A percentile compares a stretch with the other conserved stretches of the same genome.
Evolutionary conservation across 805 yeast genomes (phyloP).

Genomic region (Starmerella kuoi): DNA sequence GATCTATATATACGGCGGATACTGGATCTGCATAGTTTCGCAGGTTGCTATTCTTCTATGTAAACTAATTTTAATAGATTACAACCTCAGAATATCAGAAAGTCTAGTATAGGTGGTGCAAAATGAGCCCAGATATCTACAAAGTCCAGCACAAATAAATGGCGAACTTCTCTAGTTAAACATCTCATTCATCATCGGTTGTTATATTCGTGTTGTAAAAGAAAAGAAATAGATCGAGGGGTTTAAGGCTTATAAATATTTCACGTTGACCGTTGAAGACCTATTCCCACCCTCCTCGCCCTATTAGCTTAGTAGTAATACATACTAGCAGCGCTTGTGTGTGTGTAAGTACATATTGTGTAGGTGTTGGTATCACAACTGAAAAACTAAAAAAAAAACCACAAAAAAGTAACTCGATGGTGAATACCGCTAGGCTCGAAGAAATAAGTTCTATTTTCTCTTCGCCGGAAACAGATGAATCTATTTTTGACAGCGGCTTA

Average conservation of each 20-base stretch:
- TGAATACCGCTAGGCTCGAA: not conserved
- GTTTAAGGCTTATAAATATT: too few relatives aligned
- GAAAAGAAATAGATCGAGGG: conserved; percentile 3
- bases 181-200: conserved; percentile 22
- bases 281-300: too few relatives aligned
- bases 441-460: not conserved
- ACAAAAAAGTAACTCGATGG: too few relatives aligned
- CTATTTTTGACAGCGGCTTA: not conserved
- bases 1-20: too few relatives aligned
- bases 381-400: too few relatives aligned
- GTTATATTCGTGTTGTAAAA: conserved; percentile 22
- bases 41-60: too few relatives aligned
- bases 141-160: conserved; percentile 15
- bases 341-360: too few relatives aligned
- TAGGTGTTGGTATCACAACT: too few relatives aligned
- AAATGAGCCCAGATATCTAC: conserved; percentile 21
- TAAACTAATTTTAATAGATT: not conserved
- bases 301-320: too few relatives aligned
- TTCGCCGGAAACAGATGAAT: not conserved
- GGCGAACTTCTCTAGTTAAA: conserved; percentile 19
- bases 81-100: conserved; percentile 22
- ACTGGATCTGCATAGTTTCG: too few relatives aligned
- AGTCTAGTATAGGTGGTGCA: conserved; percentile 22
- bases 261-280: too few relatives aligned
- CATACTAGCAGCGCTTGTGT: too few relatives aligned